Evolutionary conservation across 2,329 filamentous ascomycete species (phyloP), one percentile per base, ranked within the genome.

Genomic region (Aquanectria penicillioides): DNA sequence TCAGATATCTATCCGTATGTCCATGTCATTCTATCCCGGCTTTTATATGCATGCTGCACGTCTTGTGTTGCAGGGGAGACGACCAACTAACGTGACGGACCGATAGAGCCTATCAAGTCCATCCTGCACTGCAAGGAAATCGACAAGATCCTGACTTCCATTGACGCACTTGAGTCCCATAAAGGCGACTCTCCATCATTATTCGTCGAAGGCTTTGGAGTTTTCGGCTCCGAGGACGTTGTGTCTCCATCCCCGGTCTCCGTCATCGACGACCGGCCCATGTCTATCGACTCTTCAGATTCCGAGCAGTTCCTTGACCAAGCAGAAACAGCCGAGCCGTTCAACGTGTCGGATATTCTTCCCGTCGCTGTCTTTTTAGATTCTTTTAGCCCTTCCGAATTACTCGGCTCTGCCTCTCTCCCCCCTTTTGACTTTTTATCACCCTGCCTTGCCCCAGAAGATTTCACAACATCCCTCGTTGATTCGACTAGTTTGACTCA

Each of bases 1-100:
- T 20, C 55, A 53, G 25, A 58, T 58, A 15, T 52, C 48, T 25
- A 53, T 53, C 34, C 40, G 55, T 53, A 46, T 11, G 51, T 46
- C 41, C 41, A 10, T 25, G 41, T 31, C 41, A 29, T 26, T 22
- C 31, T 13, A 15, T 44, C 20, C 25, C 29, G 22, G 26, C n/a
- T n/a, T n/a, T n/a, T n/a, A 31, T 44, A 20, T 40, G 36, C 8
- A 23, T 41, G 18, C 18, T 44, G 28, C 23, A n/a, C 8, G 36
- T 10, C n/a, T 22, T 40, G 9, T 46, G 23, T 33, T n/a, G n/a
- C n/a, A n/a, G n/a, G n/a, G n/a, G n/a, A n/a, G n/a, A n/a, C n/a
- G n/a, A n/a, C n/a, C n/a, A n/a, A n/a, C n/a, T n/a, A n/a, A n/a
- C n/a, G n/a, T n/a, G n/a, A n/a, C n/a, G n/a, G n/a, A n/a, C n/a